Conservation (phyloP, 306 rosid species). For the Corylus americana region DNA sequence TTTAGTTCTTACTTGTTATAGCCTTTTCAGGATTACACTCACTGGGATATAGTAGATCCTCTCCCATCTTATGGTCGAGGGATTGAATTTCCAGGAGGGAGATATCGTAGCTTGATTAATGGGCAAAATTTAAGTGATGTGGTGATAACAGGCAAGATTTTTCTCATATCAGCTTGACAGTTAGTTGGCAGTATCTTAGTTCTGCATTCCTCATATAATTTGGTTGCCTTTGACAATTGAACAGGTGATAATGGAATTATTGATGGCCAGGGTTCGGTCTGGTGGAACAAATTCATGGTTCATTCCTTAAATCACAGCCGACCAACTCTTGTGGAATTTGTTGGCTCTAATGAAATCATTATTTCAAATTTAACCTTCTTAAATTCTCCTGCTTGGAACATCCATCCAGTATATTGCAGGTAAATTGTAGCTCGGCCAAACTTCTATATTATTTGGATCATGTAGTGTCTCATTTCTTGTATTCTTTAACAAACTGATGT, state of each 20-base stretch:
- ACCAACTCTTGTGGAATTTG: slow-evolving; percentile 65
- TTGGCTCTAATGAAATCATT: slow-evolving; percentile 40
- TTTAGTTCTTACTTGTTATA: background rate
- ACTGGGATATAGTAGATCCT: slow-evolving; percentile 48
- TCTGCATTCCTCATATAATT: background rate
- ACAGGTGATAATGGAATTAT: slow-evolving; percentile 73
- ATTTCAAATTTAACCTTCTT: slow-evolving; percentile 65
- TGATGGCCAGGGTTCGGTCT: slow-evolving; percentile 69
- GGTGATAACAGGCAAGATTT: slow-evolving; percentile 54
- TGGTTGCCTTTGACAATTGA: background rate
- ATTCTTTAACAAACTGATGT: background rate
- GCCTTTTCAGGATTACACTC: slow-evolving; percentile 40
- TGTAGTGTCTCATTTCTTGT: background rate
- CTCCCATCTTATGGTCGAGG: slow-evolving; percentile 64
- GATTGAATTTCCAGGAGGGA: slow-evolving; percentile 45
- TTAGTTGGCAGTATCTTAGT: background rate
- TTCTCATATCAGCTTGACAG: background rate
- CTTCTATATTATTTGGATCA: background rate
- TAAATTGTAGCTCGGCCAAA: slow-evolving; percentile 1
- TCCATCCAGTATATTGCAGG: slow-evolving; percentile 83
- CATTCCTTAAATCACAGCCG: slow-evolving; percentile 57
- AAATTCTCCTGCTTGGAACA: slow-evolving; percentile 67
- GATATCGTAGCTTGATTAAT: slow-evolving; percentile 55
- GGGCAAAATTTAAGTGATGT: slow-evolving; percentile 56
- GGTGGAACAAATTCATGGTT: slow-evolving; percentile 58